Conservation (phyloP, 2,329 filamentous ascomycete species). For the Sphaerulina musiva region DNA sequence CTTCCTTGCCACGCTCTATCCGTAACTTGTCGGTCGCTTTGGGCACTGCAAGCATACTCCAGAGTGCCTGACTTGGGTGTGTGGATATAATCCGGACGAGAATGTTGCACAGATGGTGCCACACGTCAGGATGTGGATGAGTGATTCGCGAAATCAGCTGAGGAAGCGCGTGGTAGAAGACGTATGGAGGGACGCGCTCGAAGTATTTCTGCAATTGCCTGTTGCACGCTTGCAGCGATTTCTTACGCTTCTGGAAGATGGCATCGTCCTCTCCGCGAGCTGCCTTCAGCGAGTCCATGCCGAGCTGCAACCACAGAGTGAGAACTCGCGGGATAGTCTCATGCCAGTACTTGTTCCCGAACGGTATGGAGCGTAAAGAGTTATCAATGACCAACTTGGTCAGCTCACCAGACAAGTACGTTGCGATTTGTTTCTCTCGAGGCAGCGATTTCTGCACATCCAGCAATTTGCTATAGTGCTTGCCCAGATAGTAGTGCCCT, state of each 20-base stretch:
- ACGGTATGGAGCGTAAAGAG: constrained; percentile 77
- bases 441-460: constrained; percentile 79
- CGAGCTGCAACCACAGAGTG: constrained; percentile 91
- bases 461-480: constrained; percentile 92
- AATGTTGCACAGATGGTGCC: constrained; percentile 67
- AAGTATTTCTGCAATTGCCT: constrained; percentile 74
- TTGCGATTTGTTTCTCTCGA: constrained; percentile 58
- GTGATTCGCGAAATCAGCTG: constrained; percentile 95
- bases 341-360: constrained; percentile 91
- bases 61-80: constrained; percentile 87
- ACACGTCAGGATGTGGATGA: constrained; percentile 73
- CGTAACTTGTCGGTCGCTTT: constrained; percentile 72
- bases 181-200: constrained; percentile 62
- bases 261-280: constrained; percentile 42
- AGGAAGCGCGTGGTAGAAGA: constrained; percentile 77
- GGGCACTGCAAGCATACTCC: constrained; percentile 81
- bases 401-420: constrained; percentile 66
- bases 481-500: constrained; percentile 91
- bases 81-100: constrained; percentile 77
- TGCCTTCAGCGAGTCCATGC: constrained; percentile 54
- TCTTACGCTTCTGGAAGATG: constrained; percentile 48
- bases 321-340: constrained; percentile 87
- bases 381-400: constrained; percentile 89
- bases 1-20: constrained; percentile 44
- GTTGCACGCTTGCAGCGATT: constrained; percentile 64